A percentile compares a stretch with the other conserved stretches of the same genome.
phyloP scores from a whole-genome alignment of 139 green algal species.

The Cymbomonas tetramitiformis region DNA sequence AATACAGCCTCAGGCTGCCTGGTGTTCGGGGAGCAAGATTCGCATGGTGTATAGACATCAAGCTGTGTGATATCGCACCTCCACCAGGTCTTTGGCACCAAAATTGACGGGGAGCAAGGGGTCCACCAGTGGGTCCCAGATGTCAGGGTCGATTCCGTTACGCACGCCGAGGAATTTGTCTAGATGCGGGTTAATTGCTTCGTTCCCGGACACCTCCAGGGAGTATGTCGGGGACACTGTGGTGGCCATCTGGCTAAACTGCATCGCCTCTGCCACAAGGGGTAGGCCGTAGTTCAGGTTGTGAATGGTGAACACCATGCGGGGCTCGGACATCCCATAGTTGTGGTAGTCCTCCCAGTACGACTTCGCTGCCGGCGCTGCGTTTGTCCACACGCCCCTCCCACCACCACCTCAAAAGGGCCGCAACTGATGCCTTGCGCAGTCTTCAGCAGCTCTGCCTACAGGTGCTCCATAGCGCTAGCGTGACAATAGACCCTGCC shows the following conservation, averaged over 20 bases:
- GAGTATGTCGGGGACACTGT: slow-evolving; percentile 39
- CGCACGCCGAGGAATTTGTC: slow-evolving; percentile 35
- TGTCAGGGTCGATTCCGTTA: slow-evolving; percentile 93
- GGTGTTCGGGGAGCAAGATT: no score
- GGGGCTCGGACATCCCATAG: slow-evolving; percentile 18
- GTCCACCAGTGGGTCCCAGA: slow-evolving; percentile 81
- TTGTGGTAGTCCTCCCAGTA: slow-evolving; percentile 26
- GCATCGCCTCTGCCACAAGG: slow-evolving; percentile 51
- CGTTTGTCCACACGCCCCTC: no score
- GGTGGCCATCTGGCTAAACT: slow-evolving; percentile 24
- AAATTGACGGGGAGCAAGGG: slow-evolving; percentile 47
- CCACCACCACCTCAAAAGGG: no score
- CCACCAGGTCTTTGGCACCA: slow-evolving; percentile 27
- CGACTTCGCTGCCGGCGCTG: slow-evolving; percentile 21
- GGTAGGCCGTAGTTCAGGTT: slow-evolving; percentile 80
- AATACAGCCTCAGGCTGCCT: no score
- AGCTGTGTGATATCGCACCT: no score
- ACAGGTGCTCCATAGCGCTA: no score
- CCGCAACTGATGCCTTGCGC: no score
- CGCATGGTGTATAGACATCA: no score
- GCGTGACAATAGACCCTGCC: no score
- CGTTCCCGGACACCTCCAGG: slow-evolving; percentile 24
- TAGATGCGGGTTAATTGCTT: slow-evolving; percentile 14
- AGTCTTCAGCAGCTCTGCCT: no score
- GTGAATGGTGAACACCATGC: slow-evolving; percentile 79